These are phyloP conservation scores for Metarhizium guizhouense DNA, from an alignment of 2,329 filamentous ascomycete genomes.

Conservation along the genomic window DNA sequence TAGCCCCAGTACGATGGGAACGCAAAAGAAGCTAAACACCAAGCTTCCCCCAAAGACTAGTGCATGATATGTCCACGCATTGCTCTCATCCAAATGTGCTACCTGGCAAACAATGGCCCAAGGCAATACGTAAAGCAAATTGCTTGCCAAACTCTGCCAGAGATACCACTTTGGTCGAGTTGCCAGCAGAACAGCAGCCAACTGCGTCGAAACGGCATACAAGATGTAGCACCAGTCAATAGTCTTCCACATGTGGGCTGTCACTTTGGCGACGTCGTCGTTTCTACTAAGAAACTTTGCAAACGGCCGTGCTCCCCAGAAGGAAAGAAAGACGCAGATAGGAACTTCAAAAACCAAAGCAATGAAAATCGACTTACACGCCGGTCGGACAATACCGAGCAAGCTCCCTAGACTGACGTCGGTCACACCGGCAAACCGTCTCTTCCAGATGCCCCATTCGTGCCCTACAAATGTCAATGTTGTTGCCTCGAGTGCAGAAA, in stretches of 20 bases:
- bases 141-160: constrained; percentile 56
- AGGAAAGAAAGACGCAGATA: no score
- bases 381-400: no score
- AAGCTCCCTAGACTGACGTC: no score
- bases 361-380: no score
- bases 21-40: constrained; percentile 55
- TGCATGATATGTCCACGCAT: constrained; percentile 60
- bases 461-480: no score
- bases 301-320: constrained; percentile 33
- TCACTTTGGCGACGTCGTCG: constrained; percentile 47
- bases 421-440: no score
- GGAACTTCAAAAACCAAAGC: no score
- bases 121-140: constrained; percentile 58
- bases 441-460: no score
- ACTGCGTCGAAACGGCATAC: constrained; percentile 56
- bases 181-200: constrained; percentile 55
- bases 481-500: no score
- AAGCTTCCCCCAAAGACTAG: constrained; percentile 60
- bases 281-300: constrained; percentile 53
- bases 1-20: constrained; percentile 36
- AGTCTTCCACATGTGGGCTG: constrained; percentile 54
- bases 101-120: constrained; percentile 58
- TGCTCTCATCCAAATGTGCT: constrained; percentile 33
- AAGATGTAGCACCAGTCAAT: constrained; percentile 63
- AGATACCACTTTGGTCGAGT: constrained; percentile 60